phyloP scores from a whole-genome alignment of 805 yeast genomes.

The Metschnikowia corniflorae region DNA sequence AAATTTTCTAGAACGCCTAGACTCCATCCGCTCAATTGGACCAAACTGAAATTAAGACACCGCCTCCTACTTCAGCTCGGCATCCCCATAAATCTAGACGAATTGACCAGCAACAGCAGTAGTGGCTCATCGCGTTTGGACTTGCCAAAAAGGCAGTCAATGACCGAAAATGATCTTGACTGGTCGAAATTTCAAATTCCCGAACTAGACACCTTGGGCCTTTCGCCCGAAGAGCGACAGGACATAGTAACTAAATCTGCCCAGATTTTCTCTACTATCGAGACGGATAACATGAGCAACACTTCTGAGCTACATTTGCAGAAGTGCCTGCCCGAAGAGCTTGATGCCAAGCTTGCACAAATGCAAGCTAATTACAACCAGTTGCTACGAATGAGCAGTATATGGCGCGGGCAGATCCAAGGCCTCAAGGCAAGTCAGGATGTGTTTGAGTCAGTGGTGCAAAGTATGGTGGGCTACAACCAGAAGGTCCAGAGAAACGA shows the following conservation, averaged over 20 bases:
- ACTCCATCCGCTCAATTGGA: conserved; percentile 66
- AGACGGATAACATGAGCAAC: conserved; percentile 33
- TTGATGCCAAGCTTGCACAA: conserved; percentile 37
- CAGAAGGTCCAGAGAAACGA: conserved; percentile 66
- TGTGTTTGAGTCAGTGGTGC: conserved; percentile 83
- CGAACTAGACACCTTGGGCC: conserved; percentile 27
- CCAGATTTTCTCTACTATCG: conserved; percentile 28
- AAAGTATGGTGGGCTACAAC: conserved; percentile 85
- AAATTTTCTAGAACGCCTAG: conserved; percentile 48
- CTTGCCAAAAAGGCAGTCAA: conserved; percentile 20
- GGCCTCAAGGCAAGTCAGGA: conserved; percentile 61
- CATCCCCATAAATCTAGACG: conserved; percentile 70
- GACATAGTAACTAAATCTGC: conserved; percentile 24
- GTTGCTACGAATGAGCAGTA: conserved; percentile 29
- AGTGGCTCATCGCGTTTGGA: background rate
- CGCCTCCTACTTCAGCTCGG: conserved; percentile 63
- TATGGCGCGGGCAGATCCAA: conserved; percentile 51
- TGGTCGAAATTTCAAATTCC: conserved; percentile 39
- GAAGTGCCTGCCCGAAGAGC: conserved; percentile 17
- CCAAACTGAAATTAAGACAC: conserved; percentile 59
- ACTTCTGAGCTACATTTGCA: conserved; percentile 27
- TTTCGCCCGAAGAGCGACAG: conserved; percentile 27
- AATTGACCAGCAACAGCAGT: conserved; percentile 22
- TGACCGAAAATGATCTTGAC: conserved; percentile 28
- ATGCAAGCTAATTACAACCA: conserved; percentile 24